phyloP scores from a whole-genome alignment of 106 monocot genomes.

The Hemerocallis citrina region DNA sequence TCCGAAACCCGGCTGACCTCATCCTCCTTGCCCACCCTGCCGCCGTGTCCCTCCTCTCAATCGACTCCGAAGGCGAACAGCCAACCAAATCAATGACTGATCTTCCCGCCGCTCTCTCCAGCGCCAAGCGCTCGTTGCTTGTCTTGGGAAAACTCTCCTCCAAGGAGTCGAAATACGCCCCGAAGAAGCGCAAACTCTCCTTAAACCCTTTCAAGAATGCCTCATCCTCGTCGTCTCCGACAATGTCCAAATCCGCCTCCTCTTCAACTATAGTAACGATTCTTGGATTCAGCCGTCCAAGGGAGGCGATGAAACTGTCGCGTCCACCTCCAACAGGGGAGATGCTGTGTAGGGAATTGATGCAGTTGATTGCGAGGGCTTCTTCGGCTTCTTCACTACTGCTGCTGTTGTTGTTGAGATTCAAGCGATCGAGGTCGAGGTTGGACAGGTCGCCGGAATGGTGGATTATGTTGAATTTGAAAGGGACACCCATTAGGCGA shows the following conservation, averaged over 20 bases:
- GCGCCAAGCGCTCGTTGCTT: conserved; percentile 73
- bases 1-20: conserved; percentile 41
- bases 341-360: conserved; percentile 48
- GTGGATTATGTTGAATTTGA: conserved; percentile 54
- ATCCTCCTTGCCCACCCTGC: conserved; percentile 43
- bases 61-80: conserved; percentile 41
- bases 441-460: conserved; percentile 48
- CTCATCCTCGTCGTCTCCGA: conserved; percentile 22
- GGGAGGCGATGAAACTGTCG: conserved; percentile 20
- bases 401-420: not conserved
- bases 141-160: conserved; percentile 74
- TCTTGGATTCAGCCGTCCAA: conserved; percentile 35
- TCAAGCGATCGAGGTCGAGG: conserved; percentile 34
- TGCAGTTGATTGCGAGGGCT: conserved; percentile 60
- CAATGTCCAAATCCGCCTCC: conserved; percentile 43
- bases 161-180: conserved; percentile 61
- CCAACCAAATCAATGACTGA: conserved; percentile 69
- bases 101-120: conserved; percentile 58
- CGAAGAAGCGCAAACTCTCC: conserved; percentile 49
- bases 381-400: conserved; percentile 1
- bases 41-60: conserved; percentile 60
- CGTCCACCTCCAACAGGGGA: conserved; percentile 24
- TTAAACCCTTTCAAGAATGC: conserved; percentile 38
- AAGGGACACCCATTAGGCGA: conserved; percentile 78
- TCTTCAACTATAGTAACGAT: conserved; percentile 74